Evolutionary conservation across 2,329 filamentous ascomycete species (phyloP).

Genomic region (Aspergillus sp.): DNA sequence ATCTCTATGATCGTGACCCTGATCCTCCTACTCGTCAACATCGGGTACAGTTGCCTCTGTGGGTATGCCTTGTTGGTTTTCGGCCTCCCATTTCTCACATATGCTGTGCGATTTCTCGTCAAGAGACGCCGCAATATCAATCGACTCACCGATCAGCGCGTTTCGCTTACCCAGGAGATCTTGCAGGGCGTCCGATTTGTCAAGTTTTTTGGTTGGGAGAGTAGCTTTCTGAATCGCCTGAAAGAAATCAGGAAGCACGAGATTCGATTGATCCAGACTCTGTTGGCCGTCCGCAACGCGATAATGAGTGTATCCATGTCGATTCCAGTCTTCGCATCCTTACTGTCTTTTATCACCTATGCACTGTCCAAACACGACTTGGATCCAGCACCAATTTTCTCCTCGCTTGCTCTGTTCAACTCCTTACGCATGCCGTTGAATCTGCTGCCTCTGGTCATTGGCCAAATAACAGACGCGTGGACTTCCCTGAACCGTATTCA

Average conservation of each 20-base stretch:
- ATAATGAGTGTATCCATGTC: slow-evolving; percentile 81
- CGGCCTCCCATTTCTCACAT: slow-evolving; percentile 72
- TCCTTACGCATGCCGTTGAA: slow-evolving; percentile 86
- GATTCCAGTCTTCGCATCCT: slow-evolving; percentile 88
- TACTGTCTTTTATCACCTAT: slow-evolving; percentile 87
- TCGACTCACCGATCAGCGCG: slow-evolving; percentile 87
- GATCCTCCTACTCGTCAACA: slow-evolving; percentile 75
- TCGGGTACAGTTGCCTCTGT: slow-evolving; percentile 84
- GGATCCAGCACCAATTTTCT: slow-evolving; percentile 78
- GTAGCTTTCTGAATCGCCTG: slow-evolving; percentile 75
- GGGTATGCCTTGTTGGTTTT: slow-evolving; percentile 81
- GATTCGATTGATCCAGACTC: slow-evolving; percentile 71
- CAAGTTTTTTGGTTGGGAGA: slow-evolving; percentile 95
- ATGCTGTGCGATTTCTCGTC: slow-evolving; percentile 74
- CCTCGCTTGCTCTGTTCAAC: slow-evolving; percentile 91
- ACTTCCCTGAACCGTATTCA: slow-evolving; percentile 81
- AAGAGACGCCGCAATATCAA: slow-evolving; percentile 76
- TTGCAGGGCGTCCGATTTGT: slow-evolving; percentile 86
- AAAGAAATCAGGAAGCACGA: slow-evolving; percentile 70
- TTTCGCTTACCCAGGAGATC: slow-evolving; percentile 88
- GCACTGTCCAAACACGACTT: slow-evolving; percentile 64
- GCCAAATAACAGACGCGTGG: slow-evolving; percentile 85
- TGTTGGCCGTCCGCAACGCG: slow-evolving; percentile 78
- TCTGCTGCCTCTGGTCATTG: slow-evolving; percentile 80
- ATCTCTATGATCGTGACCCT: slow-evolving; percentile 75